Evolutionary conservation across 2,329 filamentous ascomycete species (phyloP).

Genomic region (Pezicula carpinea): DNA sequence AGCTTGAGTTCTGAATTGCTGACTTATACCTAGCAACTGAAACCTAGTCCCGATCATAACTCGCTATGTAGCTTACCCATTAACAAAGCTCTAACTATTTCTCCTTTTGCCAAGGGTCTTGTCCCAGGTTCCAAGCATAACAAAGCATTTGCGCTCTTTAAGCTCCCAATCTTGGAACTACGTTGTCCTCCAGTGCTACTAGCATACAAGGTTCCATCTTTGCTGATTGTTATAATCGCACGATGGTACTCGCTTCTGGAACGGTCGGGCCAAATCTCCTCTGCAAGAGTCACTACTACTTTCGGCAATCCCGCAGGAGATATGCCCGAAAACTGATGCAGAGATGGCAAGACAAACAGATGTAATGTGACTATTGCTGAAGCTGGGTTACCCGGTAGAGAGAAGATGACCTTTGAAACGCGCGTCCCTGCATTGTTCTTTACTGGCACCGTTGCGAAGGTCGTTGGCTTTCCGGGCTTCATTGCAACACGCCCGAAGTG

Average conservation of each 20-base stretch:
- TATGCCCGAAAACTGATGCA: constrained; percentile 74
- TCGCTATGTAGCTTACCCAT: constrained; percentile 49
- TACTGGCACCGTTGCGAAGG: constrained; percentile 81
- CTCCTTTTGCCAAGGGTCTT: constrained; percentile 62
- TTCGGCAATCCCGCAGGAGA: constrained; percentile 63
- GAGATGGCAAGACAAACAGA: constrained; percentile 83
- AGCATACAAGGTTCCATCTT: constrained; percentile 66
- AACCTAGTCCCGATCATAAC: not conserved
- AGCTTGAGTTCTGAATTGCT: too few species aligned
- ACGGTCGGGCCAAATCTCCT: constrained; percentile 71
- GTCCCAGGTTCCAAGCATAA: constrained; percentile 67
- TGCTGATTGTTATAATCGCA: constrained; percentile 62
- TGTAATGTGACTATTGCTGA: constrained; percentile 91
- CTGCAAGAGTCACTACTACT: constrained; percentile 65
- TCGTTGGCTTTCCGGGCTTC: constrained; percentile 98
- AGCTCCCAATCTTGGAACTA: constrained; percentile 83
- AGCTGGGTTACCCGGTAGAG: constrained; percentile 88
- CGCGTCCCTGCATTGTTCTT: constrained; percentile 55
- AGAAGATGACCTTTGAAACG: constrained; percentile 72
- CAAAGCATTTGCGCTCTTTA: constrained; percentile 84
- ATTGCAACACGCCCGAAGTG: constrained; percentile 95
- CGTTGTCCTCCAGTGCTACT: constrained; percentile 85
- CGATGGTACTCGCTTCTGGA: constrained; percentile 84
- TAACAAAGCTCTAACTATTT: constrained; percentile 70
- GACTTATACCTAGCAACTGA: too few species aligned